Evolutionary conservation across 352 stramenopile species (phyloP).

Genomic region (Globisporangium canariense): DNA sequence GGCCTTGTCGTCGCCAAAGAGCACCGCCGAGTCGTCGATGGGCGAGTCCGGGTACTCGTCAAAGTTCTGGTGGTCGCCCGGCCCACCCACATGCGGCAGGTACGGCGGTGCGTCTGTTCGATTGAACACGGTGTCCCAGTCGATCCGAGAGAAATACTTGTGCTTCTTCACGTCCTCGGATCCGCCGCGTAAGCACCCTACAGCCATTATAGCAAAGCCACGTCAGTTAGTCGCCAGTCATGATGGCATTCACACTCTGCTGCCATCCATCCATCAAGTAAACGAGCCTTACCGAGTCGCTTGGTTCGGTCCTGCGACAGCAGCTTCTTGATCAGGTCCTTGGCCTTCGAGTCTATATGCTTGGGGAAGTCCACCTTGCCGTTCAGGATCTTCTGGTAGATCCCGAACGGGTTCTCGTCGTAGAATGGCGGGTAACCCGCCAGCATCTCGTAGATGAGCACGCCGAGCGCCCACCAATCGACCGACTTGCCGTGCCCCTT

Average conservation of each 20-base stretch:
- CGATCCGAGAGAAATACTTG: constrained; percentile 89
- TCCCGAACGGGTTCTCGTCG: constrained; percentile 91
- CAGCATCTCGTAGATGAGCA: constrained; percentile 93
- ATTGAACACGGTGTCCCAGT: constrained; percentile 82
- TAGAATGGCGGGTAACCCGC: constrained; percentile 89
- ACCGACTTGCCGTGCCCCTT: constrained; percentile 89
- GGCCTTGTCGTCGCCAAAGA: constrained; percentile 82
- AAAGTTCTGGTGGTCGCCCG: constrained; percentile 91
- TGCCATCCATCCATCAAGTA: background rate
- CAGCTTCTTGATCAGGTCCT: constrained; percentile 91
- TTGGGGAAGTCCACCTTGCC: constrained; percentile 89
- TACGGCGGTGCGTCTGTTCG: constrained; percentile 78
- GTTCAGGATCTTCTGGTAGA: constrained; percentile 94
- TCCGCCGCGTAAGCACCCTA: constrained; percentile 88
- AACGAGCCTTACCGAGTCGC: constrained; percentile 54
- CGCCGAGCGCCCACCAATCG: constrained; percentile 90
- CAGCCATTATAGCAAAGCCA: constrained; percentile 1
- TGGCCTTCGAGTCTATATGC: constrained; percentile 88
- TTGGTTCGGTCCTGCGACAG: constrained; percentile 88
- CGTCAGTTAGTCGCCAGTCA: background rate
- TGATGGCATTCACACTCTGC: no score
- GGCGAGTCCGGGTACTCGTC: constrained; percentile 92
- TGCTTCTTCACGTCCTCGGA: constrained; percentile 90
- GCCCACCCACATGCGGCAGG: constrained; percentile 75
- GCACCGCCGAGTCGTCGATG: constrained; percentile 75